These are phyloP conservation scores for Erodium maritimum DNA, from an alignment of 345 rosid species.

Conservation along the genomic window DNA sequence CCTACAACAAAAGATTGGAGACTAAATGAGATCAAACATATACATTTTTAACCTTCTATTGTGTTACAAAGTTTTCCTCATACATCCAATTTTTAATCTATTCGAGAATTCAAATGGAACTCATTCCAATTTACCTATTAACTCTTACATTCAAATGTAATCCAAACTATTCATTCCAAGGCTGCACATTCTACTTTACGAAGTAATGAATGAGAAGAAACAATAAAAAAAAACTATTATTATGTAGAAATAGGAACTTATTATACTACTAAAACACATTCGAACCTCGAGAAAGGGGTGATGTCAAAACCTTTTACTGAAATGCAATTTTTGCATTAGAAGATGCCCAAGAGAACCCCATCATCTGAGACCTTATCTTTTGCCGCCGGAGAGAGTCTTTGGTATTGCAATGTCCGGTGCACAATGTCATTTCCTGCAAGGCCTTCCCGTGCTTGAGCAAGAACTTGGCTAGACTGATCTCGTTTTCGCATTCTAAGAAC, in stretches of 20 bases:
- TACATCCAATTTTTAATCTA: no score
- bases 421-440: slow-evolving; percentile 58
- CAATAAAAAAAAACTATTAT: not conserved
- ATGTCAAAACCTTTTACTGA: slow-evolving; percentile 12
- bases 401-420: slow-evolving; percentile 33
- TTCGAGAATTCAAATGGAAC: no score
- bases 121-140: no score
- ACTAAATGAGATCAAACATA: no score
- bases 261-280: not conserved
- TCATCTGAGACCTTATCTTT: slow-evolving; percentile 57
- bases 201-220: not conserved
- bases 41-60: no score
- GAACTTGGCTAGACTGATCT: slow-evolving; percentile 61
- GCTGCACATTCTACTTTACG: no score
- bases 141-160: no score
- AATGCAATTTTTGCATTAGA: slow-evolving; percentile 61
- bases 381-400: slow-evolving; percentile 49
- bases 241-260: not conserved
- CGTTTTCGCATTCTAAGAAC: slow-evolving; percentile 59
- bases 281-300: no score
- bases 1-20: no score
- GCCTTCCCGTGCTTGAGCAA: slow-evolving; percentile 68
- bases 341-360: slow-evolving; percentile 63
- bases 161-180: no score
- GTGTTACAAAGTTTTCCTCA: no score